Evolutionary conservation across 2,329 filamentous ascomycete genomes (phyloP), one percentile per base, ranked within the genome.

Genomic region (Sarocladiaceae sp.): DNA sequence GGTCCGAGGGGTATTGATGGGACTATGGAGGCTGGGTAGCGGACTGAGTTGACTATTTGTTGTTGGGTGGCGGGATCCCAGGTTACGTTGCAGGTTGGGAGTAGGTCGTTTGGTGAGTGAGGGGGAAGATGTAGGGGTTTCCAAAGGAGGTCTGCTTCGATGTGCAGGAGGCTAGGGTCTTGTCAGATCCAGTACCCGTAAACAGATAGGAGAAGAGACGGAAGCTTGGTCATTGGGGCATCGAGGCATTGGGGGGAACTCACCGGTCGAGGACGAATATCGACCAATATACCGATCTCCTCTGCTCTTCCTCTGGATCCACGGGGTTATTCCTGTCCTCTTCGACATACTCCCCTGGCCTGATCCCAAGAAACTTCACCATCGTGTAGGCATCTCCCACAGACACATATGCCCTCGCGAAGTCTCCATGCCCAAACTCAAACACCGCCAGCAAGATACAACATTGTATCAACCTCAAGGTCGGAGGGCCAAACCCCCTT

Each of bases 251-350:
- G 2, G 31, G 13, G 23, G 22, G 20, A 12, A 62, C 68, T 62
- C 57, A 71, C 69, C 73, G 70, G 53, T 75, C 72, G 26, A 74
- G 60, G 17, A 74, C 70, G 53, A 75, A 69, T 37, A 74, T 60
- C 2, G 65, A 67, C 72, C 72, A 75, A 64, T 73, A 75, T 26
- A 74, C 58, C 37, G 68, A 66, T 42, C 70, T 64, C 5, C 63
- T 64, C 55, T 73, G 70, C 54, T 75, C 68, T 18, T 72, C 68
- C 35, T 66, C 63, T 23, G 59, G 62, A 23, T 57, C 54, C 8
- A 66, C 59, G 15, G 59, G 59, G 13, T 55, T 51, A 18, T 65
- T 61, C 52, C 62, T 62, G 20, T 66, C 59, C 13, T 58, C 61
- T n/a, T 64, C 61, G n/a, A 63, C 54, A 29, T 66, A 63, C 52